Conservation (phyloP, 805 yeast genomes). For the Tetrapisispora pingtungensis region DNA sequence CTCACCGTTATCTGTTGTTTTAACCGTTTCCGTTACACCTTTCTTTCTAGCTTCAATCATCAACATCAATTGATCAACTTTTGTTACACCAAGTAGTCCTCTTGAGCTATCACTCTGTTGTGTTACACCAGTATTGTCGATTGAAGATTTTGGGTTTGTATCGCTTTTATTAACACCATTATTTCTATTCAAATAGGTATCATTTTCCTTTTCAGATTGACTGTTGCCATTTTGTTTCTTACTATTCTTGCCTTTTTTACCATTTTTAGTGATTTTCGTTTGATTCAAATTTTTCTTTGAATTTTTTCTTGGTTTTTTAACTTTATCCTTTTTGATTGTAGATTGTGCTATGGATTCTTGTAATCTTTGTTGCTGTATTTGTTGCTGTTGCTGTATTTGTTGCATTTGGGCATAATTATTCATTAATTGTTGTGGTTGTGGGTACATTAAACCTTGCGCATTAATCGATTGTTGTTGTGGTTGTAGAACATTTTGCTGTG, state of each 20-base stretch:
- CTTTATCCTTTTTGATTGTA: background rate
- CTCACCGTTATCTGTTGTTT: slow-evolving; percentile 61
- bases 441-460: slow-evolving; percentile 1
- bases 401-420: background rate
- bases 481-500: background rate
- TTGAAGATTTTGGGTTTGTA: background rate
- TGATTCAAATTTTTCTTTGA: background rate
- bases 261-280: background rate
- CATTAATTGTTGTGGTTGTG: background rate
- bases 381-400: background rate
- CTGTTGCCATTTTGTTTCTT: too few species aligned
- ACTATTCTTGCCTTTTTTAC: background rate
- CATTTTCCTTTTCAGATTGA: background rate
- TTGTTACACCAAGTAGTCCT: slow-evolving; percentile 74
- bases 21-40: slow-evolving; percentile 55
- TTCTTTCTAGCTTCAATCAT: slow-evolving; percentile 82
- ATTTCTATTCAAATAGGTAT: background rate
- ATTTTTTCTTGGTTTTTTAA: slow-evolving; percentile 1
- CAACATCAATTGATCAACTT: slow-evolving; percentile 84
- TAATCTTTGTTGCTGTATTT: background rate
- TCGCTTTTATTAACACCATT: background rate
- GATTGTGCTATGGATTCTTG: background rate
- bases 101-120: slow-evolving; percentile 45
- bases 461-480: background rate
- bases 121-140: background rate